Conservation (phyloP, 73 alveolate genomes). For the Stentor coeruleus region DNA sequence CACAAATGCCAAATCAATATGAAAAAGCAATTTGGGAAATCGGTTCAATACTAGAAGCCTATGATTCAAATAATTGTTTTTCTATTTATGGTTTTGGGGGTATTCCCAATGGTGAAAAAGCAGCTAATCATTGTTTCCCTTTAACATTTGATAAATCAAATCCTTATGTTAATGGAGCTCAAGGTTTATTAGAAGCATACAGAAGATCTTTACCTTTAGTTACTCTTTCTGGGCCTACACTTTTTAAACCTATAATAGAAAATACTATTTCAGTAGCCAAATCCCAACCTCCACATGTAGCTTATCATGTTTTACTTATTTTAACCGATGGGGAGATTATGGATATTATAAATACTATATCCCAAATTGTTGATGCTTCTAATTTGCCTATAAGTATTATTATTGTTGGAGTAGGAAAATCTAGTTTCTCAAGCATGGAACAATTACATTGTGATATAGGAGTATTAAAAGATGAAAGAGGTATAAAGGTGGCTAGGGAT, state of each 20-base stretch:
- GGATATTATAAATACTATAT: conserved; percentile 70
- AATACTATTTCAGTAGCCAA: conserved; percentile 11
- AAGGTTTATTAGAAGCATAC: conserved; percentile 49
- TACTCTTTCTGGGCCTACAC: conserved; percentile 65
- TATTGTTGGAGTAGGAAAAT: conserved; percentile 94
- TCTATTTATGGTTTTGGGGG: conserved; percentile 51
- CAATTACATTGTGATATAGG: conserved; percentile 84
- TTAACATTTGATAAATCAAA: conserved; percentile 37
- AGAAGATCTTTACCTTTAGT: conserved; percentile 34
- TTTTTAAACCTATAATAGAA: conserved; percentile 49
- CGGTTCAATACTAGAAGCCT: neutral
- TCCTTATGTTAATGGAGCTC: conserved; percentile 54
- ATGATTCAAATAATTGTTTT: neutral
- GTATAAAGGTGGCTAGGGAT: conserved; percentile 78
- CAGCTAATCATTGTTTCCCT: conserved; percentile 55
- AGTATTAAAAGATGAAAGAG: conserved; percentile 42
- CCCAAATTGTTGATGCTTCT: conserved; percentile 54
- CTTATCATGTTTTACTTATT: conserved; percentile 68
- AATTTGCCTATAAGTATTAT: conserved; percentile 78
- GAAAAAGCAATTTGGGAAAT: neutral
- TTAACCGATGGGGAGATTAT: conserved; percentile 89
- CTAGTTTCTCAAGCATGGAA: conserved; percentile 77
- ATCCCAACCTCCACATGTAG: conserved; percentile 1
- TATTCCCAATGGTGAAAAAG: conserved; percentile 25
- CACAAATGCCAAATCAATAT: neutral